Evolutionary conservation across 805 yeast species (phyloP).

Genomic region (Ogataea trehalophila): DNA sequence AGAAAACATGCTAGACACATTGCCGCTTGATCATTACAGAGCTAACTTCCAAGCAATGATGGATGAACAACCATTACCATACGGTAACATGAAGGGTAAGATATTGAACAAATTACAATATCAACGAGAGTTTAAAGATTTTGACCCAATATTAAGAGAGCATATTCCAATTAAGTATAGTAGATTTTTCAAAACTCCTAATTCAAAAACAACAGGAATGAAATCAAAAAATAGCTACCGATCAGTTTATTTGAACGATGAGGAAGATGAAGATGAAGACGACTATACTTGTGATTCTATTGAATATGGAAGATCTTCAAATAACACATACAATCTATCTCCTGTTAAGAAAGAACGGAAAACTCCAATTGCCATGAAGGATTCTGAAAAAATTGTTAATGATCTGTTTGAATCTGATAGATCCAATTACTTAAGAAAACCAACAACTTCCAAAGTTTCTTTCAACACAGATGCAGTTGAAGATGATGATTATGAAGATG

Average conservation of each 20-base stretch:
- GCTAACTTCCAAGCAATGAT: conserved; percentile 26
- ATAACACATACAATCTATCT: conserved; percentile 21
- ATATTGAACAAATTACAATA: conserved; percentile 18
- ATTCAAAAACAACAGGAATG: background rate
- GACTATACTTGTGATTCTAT: conserved; percentile 15
- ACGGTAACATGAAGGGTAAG: conserved; percentile 28
- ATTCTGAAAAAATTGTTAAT: conserved; percentile 22
- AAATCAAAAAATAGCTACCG: background rate
- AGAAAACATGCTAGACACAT: conserved; percentile 22
- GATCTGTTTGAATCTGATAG: conserved; percentile 20
- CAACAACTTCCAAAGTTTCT: background rate
- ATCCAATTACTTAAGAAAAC: conserved; percentile 7
- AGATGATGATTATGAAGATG: conserved; percentile 9
- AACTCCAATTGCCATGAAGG: conserved; percentile 13
- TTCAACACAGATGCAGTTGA: background rate
- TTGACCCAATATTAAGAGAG: conserved; percentile 25
- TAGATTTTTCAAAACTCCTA: conserved; percentile 17
- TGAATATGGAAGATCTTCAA: conserved; percentile 24
- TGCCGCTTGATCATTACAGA: conserved; percentile 25
- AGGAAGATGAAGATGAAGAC: background rate
- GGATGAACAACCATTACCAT: conserved; percentile 23
- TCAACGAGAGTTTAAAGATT: conserved; percentile 23
- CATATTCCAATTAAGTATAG: conserved; percentile 25
- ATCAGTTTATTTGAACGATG: conserved; percentile 1
- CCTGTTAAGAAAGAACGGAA: conserved; percentile 19